Evolutionary conservation across 164 flowering plant genomes (phyloP), one percentile per base, ranked within the genome.

Genomic region (Dillenia suffruticosa): DNA sequence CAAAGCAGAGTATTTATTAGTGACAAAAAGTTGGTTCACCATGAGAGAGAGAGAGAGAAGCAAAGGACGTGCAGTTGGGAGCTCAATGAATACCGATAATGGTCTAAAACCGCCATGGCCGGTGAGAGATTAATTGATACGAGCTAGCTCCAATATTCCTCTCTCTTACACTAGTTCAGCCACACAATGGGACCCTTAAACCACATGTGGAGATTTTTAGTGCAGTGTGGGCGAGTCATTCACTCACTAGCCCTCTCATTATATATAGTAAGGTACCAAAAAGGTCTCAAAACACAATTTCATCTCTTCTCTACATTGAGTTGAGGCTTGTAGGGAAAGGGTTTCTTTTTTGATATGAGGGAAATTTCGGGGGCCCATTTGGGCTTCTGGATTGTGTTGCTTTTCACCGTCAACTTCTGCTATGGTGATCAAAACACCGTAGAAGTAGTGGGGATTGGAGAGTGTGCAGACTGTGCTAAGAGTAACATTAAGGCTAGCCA

Each of bases 371-470:
- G 64, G 47, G 72, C 76, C 49, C 74, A 70, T 40, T 16, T 80
- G 68, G 78, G 77, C 65, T 63, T 80, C 56, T 76, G 68, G 61
- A 24, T 77, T 49, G 57, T 58, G 17, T 64, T 82, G 9, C 63
- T 86, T 2, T 63, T 77, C n/a, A 52, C 59, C 9, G 63, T 54
- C 12, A 77, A 73, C 19, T 65, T 70, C 61, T 75, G 82, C 67
- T 45, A 65, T 72, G 79, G 67, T 8, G 76, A 63, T 17, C 73
- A 70, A 10, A 69, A 73, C 61, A 65, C 70, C 12, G 84, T 81
- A 5, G 80, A 88, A 67, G 96, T 87, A 2, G 81, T 88, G 51
- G 98, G 98, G 0, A 12, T 64, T 8, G 87, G 83, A 53, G 89
- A 84, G 60, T 92, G 98, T 71, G 72, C 84, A 15, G 91, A 83